phyloP scores from a whole-genome alignment of 1,139 yeast species.

The Blastobotrys raffinosifermentans region DNA sequence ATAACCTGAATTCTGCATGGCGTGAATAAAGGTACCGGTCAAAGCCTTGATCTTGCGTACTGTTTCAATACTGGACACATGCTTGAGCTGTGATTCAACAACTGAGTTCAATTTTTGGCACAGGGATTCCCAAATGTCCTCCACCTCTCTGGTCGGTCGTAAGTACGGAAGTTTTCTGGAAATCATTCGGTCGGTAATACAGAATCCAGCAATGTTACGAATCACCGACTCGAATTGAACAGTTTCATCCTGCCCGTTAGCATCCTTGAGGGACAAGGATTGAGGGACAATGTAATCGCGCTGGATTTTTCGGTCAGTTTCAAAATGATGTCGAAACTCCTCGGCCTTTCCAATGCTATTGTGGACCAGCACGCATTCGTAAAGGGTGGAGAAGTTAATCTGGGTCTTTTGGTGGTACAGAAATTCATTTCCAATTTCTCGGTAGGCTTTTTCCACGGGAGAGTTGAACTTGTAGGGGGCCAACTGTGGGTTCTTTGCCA shows the following conservation, averaged over 20 bases:
- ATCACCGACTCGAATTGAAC: constrained; percentile 31
- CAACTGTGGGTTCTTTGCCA: constrained; percentile 40
- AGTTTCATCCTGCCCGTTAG: constrained; percentile 16
- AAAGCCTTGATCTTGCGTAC: constrained; percentile 48
- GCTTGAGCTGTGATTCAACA: constrained; percentile 24
- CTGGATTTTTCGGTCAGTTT: constrained; percentile 68
- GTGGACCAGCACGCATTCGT: constrained; percentile 79
- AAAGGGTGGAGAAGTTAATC: constrained; percentile 62
- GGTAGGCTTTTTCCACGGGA: constrained; percentile 70
- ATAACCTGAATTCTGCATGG: constrained; percentile 68
- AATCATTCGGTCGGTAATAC: constrained; percentile 67
- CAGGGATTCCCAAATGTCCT: constrained; percentile 75
- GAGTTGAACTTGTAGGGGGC: constrained; percentile 69
- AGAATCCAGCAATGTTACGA: constrained; percentile 66
- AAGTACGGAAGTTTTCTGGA: constrained; percentile 46
- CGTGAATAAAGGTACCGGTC: constrained; percentile 68
- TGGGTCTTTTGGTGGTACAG: background rate
- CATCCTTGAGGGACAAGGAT: constrained; percentile 16
- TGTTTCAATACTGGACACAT: constrained; percentile 32
- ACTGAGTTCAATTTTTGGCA: constrained; percentile 31
- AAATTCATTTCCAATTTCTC: constrained; percentile 43
- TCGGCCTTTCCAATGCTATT: constrained; percentile 63
- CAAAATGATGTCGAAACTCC: constrained; percentile 54
- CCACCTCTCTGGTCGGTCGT: constrained; percentile 41
- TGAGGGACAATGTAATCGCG: constrained; percentile 67